phyloP scores from a whole-genome alignment of 2,329 filamentous ascomycete species.

The Fusarium sp. region DNA sequence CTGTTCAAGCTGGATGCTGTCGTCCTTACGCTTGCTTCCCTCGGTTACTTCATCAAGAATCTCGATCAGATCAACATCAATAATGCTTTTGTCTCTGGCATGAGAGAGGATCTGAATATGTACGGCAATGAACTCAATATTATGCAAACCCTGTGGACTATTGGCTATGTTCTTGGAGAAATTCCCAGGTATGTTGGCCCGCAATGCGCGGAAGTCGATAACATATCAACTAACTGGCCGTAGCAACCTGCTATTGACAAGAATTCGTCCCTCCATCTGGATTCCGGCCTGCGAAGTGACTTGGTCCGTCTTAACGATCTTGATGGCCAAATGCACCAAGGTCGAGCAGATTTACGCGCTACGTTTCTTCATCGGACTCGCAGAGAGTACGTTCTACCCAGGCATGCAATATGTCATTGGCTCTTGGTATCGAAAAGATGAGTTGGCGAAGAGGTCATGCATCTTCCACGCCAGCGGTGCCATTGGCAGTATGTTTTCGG shows the following conservation, averaged over 20 bases:
- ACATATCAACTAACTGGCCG: not conserved
- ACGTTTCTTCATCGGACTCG: conserved; percentile 61
- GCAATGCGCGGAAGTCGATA: too few species aligned
- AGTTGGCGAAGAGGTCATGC: conserved; percentile 60
- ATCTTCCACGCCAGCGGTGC: conserved; percentile 57
- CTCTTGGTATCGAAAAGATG: conserved; percentile 61
- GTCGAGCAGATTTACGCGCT: conserved; percentile 56
- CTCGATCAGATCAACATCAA: conserved; percentile 54
- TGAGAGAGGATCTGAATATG: conserved; percentile 68
- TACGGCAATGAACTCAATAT: conserved; percentile 65
- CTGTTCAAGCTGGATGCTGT: conserved; percentile 61
- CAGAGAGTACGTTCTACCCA: conserved; percentile 58
- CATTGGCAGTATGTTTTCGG: conserved; percentile 50
- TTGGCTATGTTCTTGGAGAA: conserved; percentile 70
- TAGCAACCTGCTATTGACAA: conserved; percentile 56
- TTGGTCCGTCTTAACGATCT: conserved; percentile 53
- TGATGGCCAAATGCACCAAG: conserved; percentile 47
- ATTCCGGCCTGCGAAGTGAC: conserved; percentile 56
- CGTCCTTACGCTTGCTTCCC: conserved; percentile 55
- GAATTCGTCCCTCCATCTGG: conserved; percentile 59
- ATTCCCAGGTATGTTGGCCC: conserved; percentile 52
- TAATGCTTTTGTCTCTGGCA: conserved; percentile 54
- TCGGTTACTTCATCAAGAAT: conserved; percentile 59
- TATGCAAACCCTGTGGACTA: conserved; percentile 67
- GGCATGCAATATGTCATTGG: conserved; percentile 59